These are phyloP conservation scores for Climacium dendroides DNA, from an alignment of 225 moss, liverwort and hornwort genomes.

Conservation along the genomic window DNA sequence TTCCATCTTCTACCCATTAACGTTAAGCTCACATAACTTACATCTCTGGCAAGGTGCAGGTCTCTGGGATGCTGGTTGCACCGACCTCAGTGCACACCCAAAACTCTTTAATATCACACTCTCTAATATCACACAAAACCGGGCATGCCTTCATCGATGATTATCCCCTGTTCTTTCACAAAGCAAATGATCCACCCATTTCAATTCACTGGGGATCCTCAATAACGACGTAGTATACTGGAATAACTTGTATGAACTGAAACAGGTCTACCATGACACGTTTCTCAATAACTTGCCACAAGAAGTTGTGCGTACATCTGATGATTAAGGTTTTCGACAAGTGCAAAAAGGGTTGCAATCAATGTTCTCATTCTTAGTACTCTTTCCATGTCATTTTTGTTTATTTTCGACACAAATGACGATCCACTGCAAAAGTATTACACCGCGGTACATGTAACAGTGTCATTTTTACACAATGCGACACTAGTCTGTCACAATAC, in stretches of 20 bases:
- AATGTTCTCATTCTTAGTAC: not conserved
- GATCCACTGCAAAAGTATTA: too few species aligned
- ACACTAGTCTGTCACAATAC: not conserved
- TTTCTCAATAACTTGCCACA: not conserved
- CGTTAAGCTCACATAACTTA: not conserved
- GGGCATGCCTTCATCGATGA: not conserved
- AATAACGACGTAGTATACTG: not conserved
- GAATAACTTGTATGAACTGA: too few species aligned
- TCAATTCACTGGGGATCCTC: not conserved
- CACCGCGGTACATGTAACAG: not conserved
- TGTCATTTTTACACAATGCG: not conserved
- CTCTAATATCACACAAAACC: not conserved
- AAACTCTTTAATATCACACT: not conserved
- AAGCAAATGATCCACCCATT: not conserved
- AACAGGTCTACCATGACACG: not conserved
- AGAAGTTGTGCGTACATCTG: not conserved
- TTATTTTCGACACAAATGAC: too few species aligned
- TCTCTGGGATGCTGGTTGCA: not conserved
- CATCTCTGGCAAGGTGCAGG: not conserved
- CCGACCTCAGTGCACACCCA: not conserved
- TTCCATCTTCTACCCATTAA: not conserved
- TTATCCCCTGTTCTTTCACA: not conserved
- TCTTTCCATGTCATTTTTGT: not conserved
- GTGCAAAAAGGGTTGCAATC: not conserved
- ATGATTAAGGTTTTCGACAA: not conserved